Percentiles rank a stretch among this genome's conserved stretches.
These are phyloP conservation scores for Groenewaldozyma auringiensis DNA, from an alignment of 1,139 yeast species.

Conservation along the genomic window DNA sequence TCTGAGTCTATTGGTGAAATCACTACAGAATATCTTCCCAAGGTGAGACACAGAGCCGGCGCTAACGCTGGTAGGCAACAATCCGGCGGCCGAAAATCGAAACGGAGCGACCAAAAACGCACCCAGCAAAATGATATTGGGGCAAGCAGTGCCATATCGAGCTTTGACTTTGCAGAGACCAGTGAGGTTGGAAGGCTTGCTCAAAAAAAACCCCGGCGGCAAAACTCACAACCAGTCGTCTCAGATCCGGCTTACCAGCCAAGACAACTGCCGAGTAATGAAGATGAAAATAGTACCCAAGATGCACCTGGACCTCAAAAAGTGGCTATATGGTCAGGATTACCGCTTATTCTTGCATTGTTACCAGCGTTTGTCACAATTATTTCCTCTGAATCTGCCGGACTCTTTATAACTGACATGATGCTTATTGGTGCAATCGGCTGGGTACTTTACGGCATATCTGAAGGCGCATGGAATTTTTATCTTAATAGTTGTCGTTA, in stretches of 20 bases:
- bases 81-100: too few species aligned
- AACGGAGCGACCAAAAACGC: too few species aligned
- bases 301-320: too few species aligned
- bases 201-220: too few species aligned
- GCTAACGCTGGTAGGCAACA: neutral
- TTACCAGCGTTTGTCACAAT: conserved; percentile 21
- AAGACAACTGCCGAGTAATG: neutral
- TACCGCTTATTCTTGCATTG: conserved; percentile 21
- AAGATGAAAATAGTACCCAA: too few species aligned
- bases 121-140: neutral
- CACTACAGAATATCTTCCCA: neutral
- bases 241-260: too few species aligned
- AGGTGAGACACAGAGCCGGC: neutral
- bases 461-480: conserved; percentile 21
- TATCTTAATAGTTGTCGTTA: conserved; percentile 8
- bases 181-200: neutral
- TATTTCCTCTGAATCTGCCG: conserved; percentile 19
- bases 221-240: too few species aligned
- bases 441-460: conserved; percentile 21
- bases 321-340: neutral
- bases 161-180: neutral
- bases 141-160: neutral
- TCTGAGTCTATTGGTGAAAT: neutral
- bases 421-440: conserved; percentile 20
- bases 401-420: conserved; percentile 19